Evolutionary conservation across 2,329 filamentous ascomycete genomes (phyloP).

Genomic region (Blastomyces emzantsi): DNA sequence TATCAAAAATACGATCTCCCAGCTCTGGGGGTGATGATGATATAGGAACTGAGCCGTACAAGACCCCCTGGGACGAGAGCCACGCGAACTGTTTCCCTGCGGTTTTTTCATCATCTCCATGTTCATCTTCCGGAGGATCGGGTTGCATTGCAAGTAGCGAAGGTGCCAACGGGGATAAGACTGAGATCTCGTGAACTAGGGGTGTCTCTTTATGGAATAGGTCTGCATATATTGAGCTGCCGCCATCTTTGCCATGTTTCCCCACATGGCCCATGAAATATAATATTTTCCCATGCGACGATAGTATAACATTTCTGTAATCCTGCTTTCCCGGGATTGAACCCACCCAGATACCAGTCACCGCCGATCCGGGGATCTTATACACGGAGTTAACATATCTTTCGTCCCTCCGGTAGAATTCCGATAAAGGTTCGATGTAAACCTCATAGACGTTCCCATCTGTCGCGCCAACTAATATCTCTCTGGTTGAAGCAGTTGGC

Average conservation of each 20-base stretch:
- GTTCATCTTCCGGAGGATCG: conserved; percentile 55
- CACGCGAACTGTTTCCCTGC: conserved; percentile 67
- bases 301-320: conserved; percentile 65
- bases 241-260: conserved; percentile 63
- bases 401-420: conserved; percentile 93
- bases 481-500: conserved; percentile 85
- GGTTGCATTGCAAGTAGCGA: conserved; percentile 70
- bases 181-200: conserved; percentile 60
- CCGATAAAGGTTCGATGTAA: conserved; percentile 86
- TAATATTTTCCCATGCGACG: conserved; percentile 67
- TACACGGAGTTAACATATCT: conserved; percentile 80
- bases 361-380: conserved; percentile 69
- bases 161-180: conserved; percentile 48
- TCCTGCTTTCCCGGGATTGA: conserved; percentile 59
- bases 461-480: conserved; percentile 84
- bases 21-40: conserved; percentile 54
- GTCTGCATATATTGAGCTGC: conserved; percentile 73
- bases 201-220: conserved; percentile 84
- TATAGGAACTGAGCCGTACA: conserved; percentile 69
- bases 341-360: conserved; percentile 82
- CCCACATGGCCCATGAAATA: conserved; percentile 74
- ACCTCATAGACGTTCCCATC: conserved; percentile 94
- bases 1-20: conserved; percentile 64
- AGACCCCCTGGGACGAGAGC: conserved; percentile 78
- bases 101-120: conserved; percentile 34